A percentile compares a stretch with the other conserved stretches of the same genome.
These are phyloP conservation scores for Melastoma candidum DNA, from an alignment of 441 rosid genomes.

Conservation along the genomic window DNA sequence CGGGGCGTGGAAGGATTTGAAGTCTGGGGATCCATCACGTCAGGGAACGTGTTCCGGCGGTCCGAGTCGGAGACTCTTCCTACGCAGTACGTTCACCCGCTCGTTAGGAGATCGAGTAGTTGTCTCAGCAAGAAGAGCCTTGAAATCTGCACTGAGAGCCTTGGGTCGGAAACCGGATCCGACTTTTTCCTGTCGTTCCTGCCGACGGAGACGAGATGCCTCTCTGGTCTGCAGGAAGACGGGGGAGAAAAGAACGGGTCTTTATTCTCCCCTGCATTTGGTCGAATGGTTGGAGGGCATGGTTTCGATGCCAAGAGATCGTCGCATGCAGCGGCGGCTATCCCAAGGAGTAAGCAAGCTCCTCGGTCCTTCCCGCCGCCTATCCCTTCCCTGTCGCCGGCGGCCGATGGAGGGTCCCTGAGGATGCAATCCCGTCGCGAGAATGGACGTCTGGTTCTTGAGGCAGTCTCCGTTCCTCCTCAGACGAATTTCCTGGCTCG, in stretches of 20 bases:
- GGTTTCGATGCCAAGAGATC: slow-evolving; percentile 3
- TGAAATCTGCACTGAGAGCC: slow-evolving; percentile 81
- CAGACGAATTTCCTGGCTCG: slow-evolving; percentile 58
- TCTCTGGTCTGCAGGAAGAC: slow-evolving; percentile 25
- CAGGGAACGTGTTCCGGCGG: slow-evolving; percentile 30
- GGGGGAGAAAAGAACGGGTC: slow-evolving; percentile 13
- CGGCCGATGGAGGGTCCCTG: slow-evolving; percentile 33
- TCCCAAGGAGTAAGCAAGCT: slow-evolving; percentile 20
- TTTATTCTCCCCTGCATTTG: too few relatives aligned
- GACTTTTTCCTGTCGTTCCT: slow-evolving; percentile 60
- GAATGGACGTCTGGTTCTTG: slow-evolving; percentile 74
- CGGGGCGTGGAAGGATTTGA: slow-evolving; percentile 33
- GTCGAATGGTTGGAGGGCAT: not conserved
- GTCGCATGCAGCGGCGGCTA: slow-evolving; percentile 5
- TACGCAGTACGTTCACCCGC: slow-evolving; percentile 69
- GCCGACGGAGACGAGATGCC: slow-evolving; percentile 45
- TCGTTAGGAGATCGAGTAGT: slow-evolving; percentile 42
- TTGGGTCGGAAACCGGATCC: slow-evolving; percentile 96
- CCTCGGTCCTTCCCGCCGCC: slow-evolving; percentile 66
- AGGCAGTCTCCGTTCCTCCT: slow-evolving; percentile 67
- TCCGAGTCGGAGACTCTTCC: slow-evolving; percentile 21
- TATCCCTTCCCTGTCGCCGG: slow-evolving; percentile 38
- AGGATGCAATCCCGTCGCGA: slow-evolving; percentile 66
- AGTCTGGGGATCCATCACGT: slow-evolving; percentile 52
- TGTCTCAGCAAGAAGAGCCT: slow-evolving; percentile 70